Base-by-base conservation (phyloP, 2,329 filamentous ascomycete species). In the Aspergillus persii region DNA sequence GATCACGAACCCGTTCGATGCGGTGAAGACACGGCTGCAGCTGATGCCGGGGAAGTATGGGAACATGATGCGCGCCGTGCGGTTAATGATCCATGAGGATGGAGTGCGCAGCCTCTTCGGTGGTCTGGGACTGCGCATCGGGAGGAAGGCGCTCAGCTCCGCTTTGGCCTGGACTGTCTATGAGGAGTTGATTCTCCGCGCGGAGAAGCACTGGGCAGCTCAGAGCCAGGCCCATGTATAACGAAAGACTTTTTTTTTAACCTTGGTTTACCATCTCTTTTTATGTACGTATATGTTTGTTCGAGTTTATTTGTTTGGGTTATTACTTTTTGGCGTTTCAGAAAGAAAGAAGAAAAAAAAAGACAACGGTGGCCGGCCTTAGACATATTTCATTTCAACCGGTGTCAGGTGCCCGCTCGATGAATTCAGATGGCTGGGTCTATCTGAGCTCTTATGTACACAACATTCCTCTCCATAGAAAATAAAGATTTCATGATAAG, bases 161-260 rank as follows among this genome's bases (percentile, higher is more conserved):
- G 95, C 95, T n/a, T 81, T 98, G 66, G 94, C 94, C 7, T 99
- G 95, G 95, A 98, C 94, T 8, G 83, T 97, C 46, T 99, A 99
- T 71, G 95, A 99, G 78, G 94, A 97, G 75, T 76, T 97, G 68
- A 89, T 98, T 63, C 81, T 93, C 61, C 83, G 90, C 67, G 89
- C 89, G 1, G 86, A 88, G 74, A 77, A 68, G 51, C 67, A 69
- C 33, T 77, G 74, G 74, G 71, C 70, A 26, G 66, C 67, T 31
- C 67, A 71, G 30, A 61, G 63, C 33, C 62, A 70, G 49, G 69
- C 68, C 26, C 56, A 56, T 54, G 33, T 61, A 51, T 59, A 57
- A 56, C 41, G 27, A 52, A 9, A 6, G n/a, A 30, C 18, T 27
- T 27, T 41, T 8, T 23, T 27, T 27, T 31, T 26, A 7, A 26